phyloP scores from a whole-genome alignment of 768 basidiomycete species.

The Suillus paluster region DNA sequence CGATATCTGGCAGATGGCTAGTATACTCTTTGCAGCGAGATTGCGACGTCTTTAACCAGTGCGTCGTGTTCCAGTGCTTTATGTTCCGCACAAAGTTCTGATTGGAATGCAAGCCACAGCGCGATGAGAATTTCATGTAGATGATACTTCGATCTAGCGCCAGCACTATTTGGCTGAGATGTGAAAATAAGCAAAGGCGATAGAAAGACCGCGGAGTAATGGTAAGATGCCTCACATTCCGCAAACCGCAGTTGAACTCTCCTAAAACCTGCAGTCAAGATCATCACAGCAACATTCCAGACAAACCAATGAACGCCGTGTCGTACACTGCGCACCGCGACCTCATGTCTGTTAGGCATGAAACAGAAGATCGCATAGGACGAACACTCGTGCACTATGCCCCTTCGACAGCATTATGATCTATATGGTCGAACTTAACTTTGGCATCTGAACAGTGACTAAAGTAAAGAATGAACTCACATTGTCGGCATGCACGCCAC shows the following conservation, averaged over 20 bases:
- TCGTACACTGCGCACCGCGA: constrained; percentile 4
- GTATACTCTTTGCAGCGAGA: not conserved
- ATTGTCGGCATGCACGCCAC: constrained; percentile 11
- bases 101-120: not conserved
- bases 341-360: constrained; percentile 4
- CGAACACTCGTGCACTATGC: constrained; percentile 4
- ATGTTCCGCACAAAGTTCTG: not conserved
- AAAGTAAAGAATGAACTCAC: constrained; percentile 23
- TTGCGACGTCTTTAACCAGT: too few species aligned
- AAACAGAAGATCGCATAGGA: constrained; percentile 1
- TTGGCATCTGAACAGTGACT: not conserved
- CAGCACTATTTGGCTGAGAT: not conserved
- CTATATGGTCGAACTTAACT: constrained; percentile 6
- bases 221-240: not conserved
- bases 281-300: not conserved
- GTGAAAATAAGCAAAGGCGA: not conserved
- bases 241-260: not conserved
- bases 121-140: not conserved
- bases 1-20: not conserved
- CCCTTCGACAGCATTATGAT: constrained; percentile 7
- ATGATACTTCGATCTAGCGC: not conserved
- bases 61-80: not conserved
- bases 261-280: not conserved
- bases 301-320: constrained; percentile 4
- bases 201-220: constrained; percentile 1